phyloP scores from a whole-genome alignment of 495 filamentous ascomycete species.

The Aspergillus bridgeri region DNA sequence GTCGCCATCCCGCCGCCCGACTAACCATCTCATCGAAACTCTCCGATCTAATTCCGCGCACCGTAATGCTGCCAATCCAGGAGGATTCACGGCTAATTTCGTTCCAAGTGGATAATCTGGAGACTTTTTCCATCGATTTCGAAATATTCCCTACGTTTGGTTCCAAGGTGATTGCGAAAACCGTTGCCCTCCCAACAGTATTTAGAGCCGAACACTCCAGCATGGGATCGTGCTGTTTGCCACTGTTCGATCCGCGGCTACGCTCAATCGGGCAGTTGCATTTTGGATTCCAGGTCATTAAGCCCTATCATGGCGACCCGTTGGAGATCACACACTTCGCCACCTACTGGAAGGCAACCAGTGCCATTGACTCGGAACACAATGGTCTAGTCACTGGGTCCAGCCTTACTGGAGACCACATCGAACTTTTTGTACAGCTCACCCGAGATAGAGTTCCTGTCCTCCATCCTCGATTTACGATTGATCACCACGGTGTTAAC shows the following conservation, averaged over 20 bases:
- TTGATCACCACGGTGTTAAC: constrained; percentile 74
- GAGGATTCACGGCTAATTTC: constrained; percentile 89
- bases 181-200: constrained; percentile 80
- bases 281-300: constrained; percentile 94
- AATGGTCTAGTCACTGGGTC: constrained; percentile 90
- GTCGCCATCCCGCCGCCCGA: constrained; percentile 91
- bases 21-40: constrained; percentile 94
- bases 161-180: constrained; percentile 93
- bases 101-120: constrained; percentile 91
- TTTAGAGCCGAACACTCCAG: constrained; percentile 72
- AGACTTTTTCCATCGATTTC: constrained; percentile 92
- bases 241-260: constrained; percentile 87
- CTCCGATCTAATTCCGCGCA: constrained; percentile 93
- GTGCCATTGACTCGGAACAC: constrained; percentile 76
- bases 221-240: constrained; percentile 77
- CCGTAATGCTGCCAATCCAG: constrained; percentile 90
- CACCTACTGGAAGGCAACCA: constrained; percentile 98
- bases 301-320: constrained; percentile 89
- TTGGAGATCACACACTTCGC: constrained; percentile 97
- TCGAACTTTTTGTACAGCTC: constrained; percentile 84
- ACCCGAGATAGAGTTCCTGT: constrained; percentile 85
- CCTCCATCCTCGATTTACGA: constrained; percentile 76
- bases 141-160: constrained; percentile 98
- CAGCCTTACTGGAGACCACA: constrained; percentile 88
- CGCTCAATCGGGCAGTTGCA: constrained; percentile 91